Base-by-base conservation (phyloP, 176 grass and related monocot genomes). In the Aegilops bicornis region DNA sequence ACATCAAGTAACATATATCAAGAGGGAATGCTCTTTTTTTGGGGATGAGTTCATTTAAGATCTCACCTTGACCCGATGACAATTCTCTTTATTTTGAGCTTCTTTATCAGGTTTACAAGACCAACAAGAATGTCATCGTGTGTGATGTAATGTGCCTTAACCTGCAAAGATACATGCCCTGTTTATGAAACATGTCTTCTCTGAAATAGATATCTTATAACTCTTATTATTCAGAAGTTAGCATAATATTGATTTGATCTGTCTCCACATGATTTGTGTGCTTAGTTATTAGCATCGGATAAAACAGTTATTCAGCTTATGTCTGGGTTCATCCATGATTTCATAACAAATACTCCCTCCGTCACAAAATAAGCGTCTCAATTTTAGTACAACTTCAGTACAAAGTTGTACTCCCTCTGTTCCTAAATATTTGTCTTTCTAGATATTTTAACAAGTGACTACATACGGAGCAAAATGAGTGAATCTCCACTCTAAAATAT, bases 11-110 rank as follows among this genome's bases (percentile, higher is more conserved):
- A 69, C 25, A 81, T 66, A 48, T 89, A 45, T 60, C 56, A 61
- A 84, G 1, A 69, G 37, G 54, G 10, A 12, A 60, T 12, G 31
- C 67, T 36, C 30, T 37, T 17, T 36, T 36, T 22, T 10, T 69
- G 32, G 32, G 8, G 32, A 69, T 69, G 17, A 22, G 67, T 69
- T 69, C 32, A 36, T 12, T 45, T 52, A 12, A 6, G 59, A 52
- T 84, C 67, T 80, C 14, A 87, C 90, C 87, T 92, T 89, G 90
- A 92, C 81, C 87, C 90, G 1, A 86, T 80, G 73, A 89, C 4
- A 23, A 89, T 82, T 80, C 60, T 87, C 61, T 92, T 89, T 74
- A 86, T 86, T 80, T 63, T 82, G 68, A 83, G 80, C 39, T 68
- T 80, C 87, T 89, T 83, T 75, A 89, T 25, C 63, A 92, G 75